Conservation (phyloP, 345 rosid genomes). For the Gossypioides kirkii region DNA sequence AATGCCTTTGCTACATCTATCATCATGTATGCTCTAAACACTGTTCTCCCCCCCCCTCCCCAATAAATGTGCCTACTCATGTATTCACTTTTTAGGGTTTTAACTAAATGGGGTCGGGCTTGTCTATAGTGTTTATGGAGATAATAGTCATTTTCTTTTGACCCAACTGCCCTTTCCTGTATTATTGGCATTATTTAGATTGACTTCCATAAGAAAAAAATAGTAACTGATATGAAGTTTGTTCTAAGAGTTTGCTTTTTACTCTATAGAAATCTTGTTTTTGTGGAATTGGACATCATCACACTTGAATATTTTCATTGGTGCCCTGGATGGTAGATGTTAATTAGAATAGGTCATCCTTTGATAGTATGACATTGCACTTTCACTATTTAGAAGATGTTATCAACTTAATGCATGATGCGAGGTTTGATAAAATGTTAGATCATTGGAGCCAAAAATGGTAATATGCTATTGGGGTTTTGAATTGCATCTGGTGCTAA, state of each 20-base stretch:
- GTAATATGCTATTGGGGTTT: background rate
- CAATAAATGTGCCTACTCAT: conserved; percentile 10
- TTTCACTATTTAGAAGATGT: background rate
- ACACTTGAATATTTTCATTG: background rate
- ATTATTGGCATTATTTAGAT: conserved; percentile 1
- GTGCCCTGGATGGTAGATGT: background rate
- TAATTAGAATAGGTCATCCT: background rate
- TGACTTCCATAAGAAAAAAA: background rate
- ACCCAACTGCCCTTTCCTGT: background rate
- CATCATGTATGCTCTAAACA: conserved; percentile 74
- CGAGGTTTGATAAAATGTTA: background rate
- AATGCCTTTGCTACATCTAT: conserved; percentile 96
- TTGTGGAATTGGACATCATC: background rate
- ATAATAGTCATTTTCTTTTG: background rate
- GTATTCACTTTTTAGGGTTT: background rate
- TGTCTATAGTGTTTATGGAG: background rate
- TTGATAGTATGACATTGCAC: background rate
- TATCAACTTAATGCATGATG: background rate
- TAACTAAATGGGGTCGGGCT: background rate
- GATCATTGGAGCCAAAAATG: background rate
- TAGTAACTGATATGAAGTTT: background rate
- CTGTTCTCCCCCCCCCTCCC: background rate
- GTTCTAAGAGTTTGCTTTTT: background rate
- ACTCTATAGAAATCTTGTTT: background rate
- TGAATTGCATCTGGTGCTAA: background rate